phyloP scores from a whole-genome alignment of 352 stramenopile species.

The Phytophthora pisi region DNA sequence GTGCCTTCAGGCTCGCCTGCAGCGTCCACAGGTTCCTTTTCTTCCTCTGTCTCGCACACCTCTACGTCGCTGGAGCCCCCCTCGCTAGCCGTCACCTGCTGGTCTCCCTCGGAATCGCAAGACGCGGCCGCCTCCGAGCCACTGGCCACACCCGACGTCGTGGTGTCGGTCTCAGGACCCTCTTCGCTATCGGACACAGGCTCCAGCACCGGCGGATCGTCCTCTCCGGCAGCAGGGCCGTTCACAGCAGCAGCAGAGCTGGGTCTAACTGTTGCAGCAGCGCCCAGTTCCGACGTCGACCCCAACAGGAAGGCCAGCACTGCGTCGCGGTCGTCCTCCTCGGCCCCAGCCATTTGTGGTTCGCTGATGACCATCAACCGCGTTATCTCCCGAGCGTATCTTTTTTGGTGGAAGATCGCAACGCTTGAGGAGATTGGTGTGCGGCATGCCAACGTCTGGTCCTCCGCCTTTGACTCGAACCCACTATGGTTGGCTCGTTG shows the following conservation, averaged over 20 bases:
- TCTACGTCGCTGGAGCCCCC: background rate
- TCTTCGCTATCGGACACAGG: slow-evolving; percentile 13
- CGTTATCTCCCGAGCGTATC: slow-evolving; percentile 10
- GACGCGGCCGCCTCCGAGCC: slow-evolving; percentile 15
- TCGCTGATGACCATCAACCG: slow-evolving; percentile 10
- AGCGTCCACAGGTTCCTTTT: background rate
- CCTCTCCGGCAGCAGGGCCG: background rate
- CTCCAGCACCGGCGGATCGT: slow-evolving; percentile 28
- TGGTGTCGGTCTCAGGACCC: background rate
- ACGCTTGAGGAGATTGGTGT: slow-evolving; percentile 9
- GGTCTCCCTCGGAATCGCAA: slow-evolving; percentile 11
- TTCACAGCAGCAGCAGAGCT: no score
- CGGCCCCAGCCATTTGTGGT: slow-evolving; percentile 6
- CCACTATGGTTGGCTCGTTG: no score
- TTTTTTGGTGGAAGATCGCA: slow-evolving; percentile 22
- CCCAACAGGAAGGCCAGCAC: slow-evolving; percentile 34
- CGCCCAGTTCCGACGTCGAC: slow-evolving; percentile 1
- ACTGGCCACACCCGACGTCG: background rate
- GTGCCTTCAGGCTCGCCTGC: background rate
- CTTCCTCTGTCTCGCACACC: background rate
- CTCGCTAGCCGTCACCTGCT: background rate
- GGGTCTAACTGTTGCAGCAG: background rate
- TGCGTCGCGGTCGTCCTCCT: slow-evolving; percentile 4
- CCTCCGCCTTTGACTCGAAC: no score
- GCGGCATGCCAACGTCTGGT: background rate